These are phyloP conservation scores for Scedosporium dehoogii DNA, from an alignment of 2,329 filamentous ascomycete species.

Conservation along the genomic window DNA sequence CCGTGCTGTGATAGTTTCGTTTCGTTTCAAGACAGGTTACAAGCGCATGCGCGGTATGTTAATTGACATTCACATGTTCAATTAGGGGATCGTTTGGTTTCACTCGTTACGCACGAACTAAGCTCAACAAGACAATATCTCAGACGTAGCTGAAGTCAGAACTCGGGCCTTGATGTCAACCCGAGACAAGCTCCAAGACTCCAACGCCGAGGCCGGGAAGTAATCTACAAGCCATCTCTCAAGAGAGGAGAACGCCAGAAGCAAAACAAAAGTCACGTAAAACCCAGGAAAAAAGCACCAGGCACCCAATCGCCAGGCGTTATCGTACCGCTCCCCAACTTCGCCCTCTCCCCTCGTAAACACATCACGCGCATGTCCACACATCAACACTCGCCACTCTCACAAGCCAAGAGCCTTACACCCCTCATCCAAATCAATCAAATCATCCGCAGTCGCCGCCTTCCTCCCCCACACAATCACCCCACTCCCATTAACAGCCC, in stretches of 20 bases:
- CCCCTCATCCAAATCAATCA: conserved; percentile 43
- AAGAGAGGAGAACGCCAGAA: neutral
- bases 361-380: too few relatives aligned
- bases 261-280: too few relatives aligned
- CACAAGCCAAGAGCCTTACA: conserved; percentile 23
- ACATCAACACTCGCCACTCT: conserved; percentile 11
- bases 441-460: conserved; percentile 35
- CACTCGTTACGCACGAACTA: neutral
- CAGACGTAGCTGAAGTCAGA: neutral
- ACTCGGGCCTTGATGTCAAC: neutral
- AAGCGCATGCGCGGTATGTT: neutral
- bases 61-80: neutral
- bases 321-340: too few relatives aligned
- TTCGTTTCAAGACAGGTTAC: neutral
- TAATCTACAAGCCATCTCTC: neutral
- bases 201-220: neutral
- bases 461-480: conserved; percentile 41
- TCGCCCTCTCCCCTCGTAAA: too few relatives aligned
- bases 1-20: neutral
- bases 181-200: neutral
- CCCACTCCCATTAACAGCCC: conserved; percentile 38
- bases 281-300: too few relatives aligned
- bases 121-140: neutral
- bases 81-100: neutral
- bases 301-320: too few relatives aligned